A percentile compares a stretch with the other conserved stretches of the same genome.
phyloP scores from a whole-genome alignment of 1,284 basidiomycete genomes.

The Leccinum fallax region DNA sequence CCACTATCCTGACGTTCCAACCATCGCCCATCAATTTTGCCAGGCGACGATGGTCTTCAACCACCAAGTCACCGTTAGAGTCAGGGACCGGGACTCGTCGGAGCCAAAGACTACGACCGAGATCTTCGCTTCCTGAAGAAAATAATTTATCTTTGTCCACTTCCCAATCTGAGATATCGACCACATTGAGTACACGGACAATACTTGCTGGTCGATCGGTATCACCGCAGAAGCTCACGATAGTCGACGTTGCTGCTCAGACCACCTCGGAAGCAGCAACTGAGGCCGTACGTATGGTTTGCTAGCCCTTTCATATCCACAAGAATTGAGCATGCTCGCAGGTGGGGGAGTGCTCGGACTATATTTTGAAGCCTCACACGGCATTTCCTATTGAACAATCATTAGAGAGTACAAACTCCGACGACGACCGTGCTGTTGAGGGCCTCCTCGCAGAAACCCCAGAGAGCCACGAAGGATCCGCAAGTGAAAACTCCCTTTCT shows the following conservation, averaged over 20 bases:
- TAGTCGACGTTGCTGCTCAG: constrained; percentile 23
- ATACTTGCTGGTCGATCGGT: constrained; percentile 36
- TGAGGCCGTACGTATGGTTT: constrained; percentile 36
- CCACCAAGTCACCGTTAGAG: constrained; percentile 35
- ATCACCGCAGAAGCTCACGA: constrained; percentile 36
- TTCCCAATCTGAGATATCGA: constrained; percentile 33
- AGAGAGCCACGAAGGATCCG: constrained; percentile 32
- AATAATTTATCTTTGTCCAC: constrained; percentile 34
- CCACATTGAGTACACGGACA: constrained; percentile 37
- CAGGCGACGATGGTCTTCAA: constrained; percentile 52
- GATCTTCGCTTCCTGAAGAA: constrained; percentile 33
- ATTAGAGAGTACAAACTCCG: constrained; percentile 40
- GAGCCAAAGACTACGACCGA: constrained; percentile 39
- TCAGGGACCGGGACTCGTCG: constrained; percentile 33
- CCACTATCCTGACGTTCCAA: constrained; percentile 43
- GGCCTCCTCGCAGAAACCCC: constrained; percentile 38
- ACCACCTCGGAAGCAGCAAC: constrained; percentile 30
- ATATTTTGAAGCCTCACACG: constrained; percentile 30
- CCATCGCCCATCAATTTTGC: constrained; percentile 58
- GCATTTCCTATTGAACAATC: constrained; percentile 35
- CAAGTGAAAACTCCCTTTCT: constrained; percentile 38
- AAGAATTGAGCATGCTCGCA: constrained; percentile 32
- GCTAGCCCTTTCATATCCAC: constrained; percentile 34
- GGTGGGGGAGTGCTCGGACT: constrained; percentile 34
- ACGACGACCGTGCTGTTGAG: constrained; percentile 38